Evolutionary conservation across 371 early-diverging fungal genomes (phyloP), one percentile per base, ranked within the genome.

Genomic region (Circinella minor): DNA sequence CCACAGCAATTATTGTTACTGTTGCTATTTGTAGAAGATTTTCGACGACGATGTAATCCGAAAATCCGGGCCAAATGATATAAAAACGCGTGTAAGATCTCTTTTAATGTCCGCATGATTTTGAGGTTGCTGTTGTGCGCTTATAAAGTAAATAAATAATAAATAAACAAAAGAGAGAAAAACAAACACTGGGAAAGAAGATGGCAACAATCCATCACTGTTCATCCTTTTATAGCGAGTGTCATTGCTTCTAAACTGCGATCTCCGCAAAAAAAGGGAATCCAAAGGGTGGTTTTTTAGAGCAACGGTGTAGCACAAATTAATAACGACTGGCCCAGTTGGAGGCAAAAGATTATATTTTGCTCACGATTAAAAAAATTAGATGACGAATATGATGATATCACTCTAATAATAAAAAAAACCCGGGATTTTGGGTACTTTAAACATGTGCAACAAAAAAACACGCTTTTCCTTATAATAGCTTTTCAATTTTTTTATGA

Each of bases 281-380:
- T 5, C 51, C 57, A 11, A 57, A 57, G 6, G 34, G 27, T 57
- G 57, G 4, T 51, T 57, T 57, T 57, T 57, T 57, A 57, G 57
- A 57, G 57, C 57, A 27, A 63, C 47, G 27, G 34, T 63, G 63
- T 63, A 63, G 48, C 63, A 63, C 63, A 63, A 63, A 63, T 63
- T 63, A 63, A 63, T 63, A 63, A 46, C 63, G 63, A 63, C 27
- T 46, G 63, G 47, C 27, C 63, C 63, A 63, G 17, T 63, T 63
- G 63, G 47, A 63, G 43, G 9, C 14, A 63, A 63, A 5, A n/a
- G 47, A 63, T 20, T 63, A 27, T 63, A 63, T 63, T 63, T 63
- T 46, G 47, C 46, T 63, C 63, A 63, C 63, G 63, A 63, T 63
- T 39, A 27, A 62, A 63, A 43, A 43, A 9, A 63, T 27, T 63